phyloP scores from a whole-genome alignment of 768 basidiomycete species.

The Cyclocybe cylindracea region DNA sequence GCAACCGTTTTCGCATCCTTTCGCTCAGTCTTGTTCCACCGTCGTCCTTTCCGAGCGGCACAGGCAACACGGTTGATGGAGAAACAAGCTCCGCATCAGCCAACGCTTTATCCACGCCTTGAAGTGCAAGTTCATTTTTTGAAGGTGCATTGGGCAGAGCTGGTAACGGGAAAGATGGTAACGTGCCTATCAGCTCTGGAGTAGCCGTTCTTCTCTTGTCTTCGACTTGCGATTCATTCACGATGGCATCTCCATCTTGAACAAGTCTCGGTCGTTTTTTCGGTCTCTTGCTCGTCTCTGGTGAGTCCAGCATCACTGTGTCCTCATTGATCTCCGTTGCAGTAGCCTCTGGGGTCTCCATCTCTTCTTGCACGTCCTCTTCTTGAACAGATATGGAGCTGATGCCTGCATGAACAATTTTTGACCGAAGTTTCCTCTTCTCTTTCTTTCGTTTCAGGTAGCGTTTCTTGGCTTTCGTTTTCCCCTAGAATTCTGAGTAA shows the following conservation, averaged over 20 bases:
- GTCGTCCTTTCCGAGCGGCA: slow-evolving; percentile 42
- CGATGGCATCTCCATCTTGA: not conserved
- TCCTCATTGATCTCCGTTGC: too few species aligned
- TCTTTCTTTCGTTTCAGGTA: too few species aligned
- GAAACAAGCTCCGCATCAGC: slow-evolving; percentile 70
- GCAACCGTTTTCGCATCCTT: slow-evolving; percentile 61
- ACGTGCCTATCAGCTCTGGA: slow-evolving; percentile 28
- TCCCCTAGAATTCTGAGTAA: not conserved
- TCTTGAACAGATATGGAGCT: too few species aligned
- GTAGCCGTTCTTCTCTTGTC: not conserved
- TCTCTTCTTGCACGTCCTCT: too few species aligned
- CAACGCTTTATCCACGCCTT: slow-evolving; percentile 77
- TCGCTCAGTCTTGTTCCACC: slow-evolving; percentile 54
- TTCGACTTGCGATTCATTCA: not conserved
- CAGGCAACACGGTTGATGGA: slow-evolving; percentile 44
- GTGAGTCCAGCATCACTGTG: too few species aligned
- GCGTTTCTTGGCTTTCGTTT: not conserved
- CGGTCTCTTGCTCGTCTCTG: slow-evolving; percentile 3
- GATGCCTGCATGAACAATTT: too few species aligned
- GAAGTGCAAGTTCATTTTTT: slow-evolving; percentile 67
- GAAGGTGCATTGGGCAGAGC: slow-evolving; percentile 68
- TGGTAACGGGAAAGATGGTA: slow-evolving; percentile 74
- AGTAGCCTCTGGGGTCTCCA: too few species aligned
- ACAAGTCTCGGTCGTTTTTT: not conserved
- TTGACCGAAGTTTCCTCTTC: too few species aligned